Conservation (phyloP, 2,329 filamentous ascomycete genomes). For the Myrmaecium sp. region DNA sequence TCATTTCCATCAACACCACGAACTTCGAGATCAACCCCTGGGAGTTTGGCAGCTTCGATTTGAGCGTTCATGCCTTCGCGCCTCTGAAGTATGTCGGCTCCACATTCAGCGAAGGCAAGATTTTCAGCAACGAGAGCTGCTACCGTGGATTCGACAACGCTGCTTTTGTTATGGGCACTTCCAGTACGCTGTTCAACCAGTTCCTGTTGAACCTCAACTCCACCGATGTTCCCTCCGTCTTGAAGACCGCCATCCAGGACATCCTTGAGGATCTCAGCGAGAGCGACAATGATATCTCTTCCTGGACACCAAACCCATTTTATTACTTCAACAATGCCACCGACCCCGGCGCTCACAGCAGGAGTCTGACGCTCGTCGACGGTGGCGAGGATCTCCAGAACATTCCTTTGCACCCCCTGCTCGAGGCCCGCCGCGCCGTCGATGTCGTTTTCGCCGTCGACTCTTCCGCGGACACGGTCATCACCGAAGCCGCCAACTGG, state of each 20-base stretch:
- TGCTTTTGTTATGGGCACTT: conserved; percentile 74
- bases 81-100: conserved; percentile 57
- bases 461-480: conserved; percentile 52
- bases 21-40: conserved; percentile 65
- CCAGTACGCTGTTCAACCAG: conserved; percentile 69
- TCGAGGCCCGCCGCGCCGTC: conserved; percentile 52
- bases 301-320: conserved; percentile 64
- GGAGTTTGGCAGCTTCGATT: conserved; percentile 64
- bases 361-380: conserved; percentile 54
- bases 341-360: conserved; percentile 38
- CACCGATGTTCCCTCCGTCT: conserved; percentile 28
- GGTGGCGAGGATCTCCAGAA: conserved; percentile 67
- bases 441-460: conserved; percentile 74
- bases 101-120: conserved; percentile 45
- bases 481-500: conserved; percentile 34
- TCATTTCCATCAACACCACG: conserved; percentile 55
- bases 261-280: conserved; percentile 40
- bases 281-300: conserved; percentile 54
- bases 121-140: conserved; percentile 43
- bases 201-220: conserved; percentile 49
- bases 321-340: conserved; percentile 42
- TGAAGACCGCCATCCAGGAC: conserved; percentile 33
- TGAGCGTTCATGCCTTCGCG: conserved; percentile 52
- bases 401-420: conserved; percentile 60
- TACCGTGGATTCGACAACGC: conserved; percentile 68